These are phyloP conservation scores for Boletus smithii DNA, from an alignment of 1,284 basidiomycete genomes.

Conservation along the genomic window DNA sequence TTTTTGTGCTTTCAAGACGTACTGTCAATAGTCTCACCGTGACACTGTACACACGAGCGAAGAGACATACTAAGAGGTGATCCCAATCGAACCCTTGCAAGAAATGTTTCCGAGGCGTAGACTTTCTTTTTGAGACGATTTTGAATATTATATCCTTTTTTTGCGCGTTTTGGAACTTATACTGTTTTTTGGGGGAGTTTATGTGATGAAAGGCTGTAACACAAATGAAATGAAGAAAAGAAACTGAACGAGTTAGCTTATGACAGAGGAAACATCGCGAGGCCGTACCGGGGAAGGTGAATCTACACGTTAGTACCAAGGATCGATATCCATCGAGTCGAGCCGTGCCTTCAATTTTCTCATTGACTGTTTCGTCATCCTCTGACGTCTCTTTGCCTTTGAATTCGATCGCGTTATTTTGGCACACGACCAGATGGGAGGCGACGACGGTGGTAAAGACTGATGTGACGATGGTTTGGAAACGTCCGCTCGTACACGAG, in stretches of 20 bases:
- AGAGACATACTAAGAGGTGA: background rate
- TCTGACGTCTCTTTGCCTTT: conserved; percentile 7
- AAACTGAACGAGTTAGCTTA: background rate
- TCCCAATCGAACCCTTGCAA: background rate
- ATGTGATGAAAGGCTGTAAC: background rate
- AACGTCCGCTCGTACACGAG: background rate
- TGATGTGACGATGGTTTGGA: background rate
- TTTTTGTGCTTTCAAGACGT: conserved; percentile 3
- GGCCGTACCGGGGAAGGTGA: background rate
- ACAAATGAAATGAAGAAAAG: background rate
- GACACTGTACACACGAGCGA: background rate
- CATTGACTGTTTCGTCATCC: conserved; percentile 8
- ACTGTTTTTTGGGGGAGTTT: conserved; percentile 1
- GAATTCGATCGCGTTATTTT: conserved; percentile 18
- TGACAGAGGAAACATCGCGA: background rate
- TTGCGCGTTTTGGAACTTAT: conserved; percentile 7
- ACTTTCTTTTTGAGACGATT: background rate
- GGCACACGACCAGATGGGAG: conserved; percentile 19
- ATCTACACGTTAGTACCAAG: conserved; percentile 2
- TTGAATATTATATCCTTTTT: conserved; percentile 11
- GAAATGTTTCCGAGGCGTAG: background rate
- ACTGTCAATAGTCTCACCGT: conserved; percentile 1
- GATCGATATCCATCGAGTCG: conserved; percentile 12
- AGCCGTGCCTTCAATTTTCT: conserved; percentile 10
- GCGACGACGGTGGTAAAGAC: background rate